A percentile compares a stretch with the other conserved stretches of the same genome.
phyloP scores from a whole-genome alignment of 176 grass and related monocot species.

The Ampelocalamus luodianensis region DNA sequence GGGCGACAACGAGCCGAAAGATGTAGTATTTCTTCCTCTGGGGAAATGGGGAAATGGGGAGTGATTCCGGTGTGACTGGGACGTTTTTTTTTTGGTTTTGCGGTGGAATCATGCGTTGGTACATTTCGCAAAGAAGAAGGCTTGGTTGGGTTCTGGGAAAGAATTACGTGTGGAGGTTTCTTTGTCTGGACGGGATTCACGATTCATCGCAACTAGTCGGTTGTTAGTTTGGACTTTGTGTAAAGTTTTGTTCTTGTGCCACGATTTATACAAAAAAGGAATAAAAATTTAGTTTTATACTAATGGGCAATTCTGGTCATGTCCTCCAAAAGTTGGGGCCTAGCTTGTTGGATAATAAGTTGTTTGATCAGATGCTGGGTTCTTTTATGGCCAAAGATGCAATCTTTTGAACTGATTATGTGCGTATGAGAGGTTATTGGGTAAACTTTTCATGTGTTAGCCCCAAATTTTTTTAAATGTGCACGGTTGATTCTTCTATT shows the following conservation, averaged over 20 bases:
- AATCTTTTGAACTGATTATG: slow-evolving; percentile 22
- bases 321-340: neutral
- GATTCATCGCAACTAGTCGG: neutral
- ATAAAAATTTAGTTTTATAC: neutral
- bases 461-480: neutral
- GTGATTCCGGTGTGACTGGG: neutral
- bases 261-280: neutral
- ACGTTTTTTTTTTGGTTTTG: neutral
- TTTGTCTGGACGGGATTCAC: neutral
- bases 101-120: neutral
- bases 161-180: neutral
- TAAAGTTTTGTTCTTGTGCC: neutral
- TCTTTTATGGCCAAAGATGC: slow-evolving; percentile 23
- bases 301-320: neutral
- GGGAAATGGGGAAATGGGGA: neutral
- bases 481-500: neutral
- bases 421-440: neutral
- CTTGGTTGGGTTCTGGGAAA: neutral
- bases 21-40: neutral
- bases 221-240: slow-evolving; percentile 9
- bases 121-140: neutral
- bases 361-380: neutral
- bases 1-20: neutral
- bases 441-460: neutral
- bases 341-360: neutral